phyloP scores from a whole-genome alignment of 345 rosid species.

The Populus euphratica region DNA sequence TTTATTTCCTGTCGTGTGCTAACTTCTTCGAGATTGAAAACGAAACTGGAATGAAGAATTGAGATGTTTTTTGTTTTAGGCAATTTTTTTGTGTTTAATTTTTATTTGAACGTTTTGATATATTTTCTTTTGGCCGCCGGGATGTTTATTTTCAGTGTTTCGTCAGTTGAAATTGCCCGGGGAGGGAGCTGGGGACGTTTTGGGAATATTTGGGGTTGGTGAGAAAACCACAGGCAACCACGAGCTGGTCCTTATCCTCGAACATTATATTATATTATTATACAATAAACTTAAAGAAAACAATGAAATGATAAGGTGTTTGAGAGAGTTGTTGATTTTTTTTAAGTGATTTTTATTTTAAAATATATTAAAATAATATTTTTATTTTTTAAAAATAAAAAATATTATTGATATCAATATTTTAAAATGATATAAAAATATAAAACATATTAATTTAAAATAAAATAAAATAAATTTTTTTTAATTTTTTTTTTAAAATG shows the following conservation, averaged over 20 bases:
- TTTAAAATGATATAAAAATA: no score
- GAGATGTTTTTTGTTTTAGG: background rate
- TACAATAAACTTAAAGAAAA: background rate
- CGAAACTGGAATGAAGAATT: conserved; percentile 14
- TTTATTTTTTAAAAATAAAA: background rate
- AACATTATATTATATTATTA: background rate
- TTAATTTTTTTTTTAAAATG: no score
- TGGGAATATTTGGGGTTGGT: conserved; percentile 33
- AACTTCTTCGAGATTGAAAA: conserved; percentile 17
- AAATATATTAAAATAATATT: background rate
- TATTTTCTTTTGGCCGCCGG: background rate
- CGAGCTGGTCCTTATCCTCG: conserved; percentile 15
- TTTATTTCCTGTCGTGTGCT: conserved; percentile 17
- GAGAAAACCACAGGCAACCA: conserved; percentile 26
- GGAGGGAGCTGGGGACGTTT: background rate
- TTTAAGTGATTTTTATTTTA: background rate
- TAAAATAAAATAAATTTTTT: no score
- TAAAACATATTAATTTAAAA: no score
- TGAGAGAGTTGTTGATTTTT: no score
- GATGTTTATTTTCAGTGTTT: background rate
- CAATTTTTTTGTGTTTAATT: background rate
- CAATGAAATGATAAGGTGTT: no score
- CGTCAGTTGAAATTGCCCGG: background rate
- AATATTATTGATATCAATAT: no score
- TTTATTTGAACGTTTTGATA: background rate